These are phyloP conservation scores for Ogataea degrootiae DNA, from an alignment of 805 yeast species.

Conservation along the genomic window DNA sequence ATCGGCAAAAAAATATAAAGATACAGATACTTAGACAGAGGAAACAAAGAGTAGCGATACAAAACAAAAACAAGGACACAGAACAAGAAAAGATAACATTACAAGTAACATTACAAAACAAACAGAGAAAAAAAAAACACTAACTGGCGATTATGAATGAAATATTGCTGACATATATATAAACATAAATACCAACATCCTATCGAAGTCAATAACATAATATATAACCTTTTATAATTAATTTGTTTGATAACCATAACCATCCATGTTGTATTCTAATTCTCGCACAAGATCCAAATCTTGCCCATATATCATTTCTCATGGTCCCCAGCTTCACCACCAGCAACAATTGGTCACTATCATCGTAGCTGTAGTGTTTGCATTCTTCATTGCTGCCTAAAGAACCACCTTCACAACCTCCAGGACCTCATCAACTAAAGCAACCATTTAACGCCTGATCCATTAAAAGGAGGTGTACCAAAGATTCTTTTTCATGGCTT, in stretches of 20 bases:
- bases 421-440: too few relatives aligned
- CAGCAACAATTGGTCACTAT: too few relatives aligned
- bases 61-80: background rate
- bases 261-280: slow-evolving; percentile 63
- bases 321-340: slow-evolving; percentile 37
- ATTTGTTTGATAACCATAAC: slow-evolving; percentile 32
- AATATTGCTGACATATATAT: background rate
- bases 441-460: too few relatives aligned
- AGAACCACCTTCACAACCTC: too few relatives aligned
- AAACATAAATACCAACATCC: background rate
- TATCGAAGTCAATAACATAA: background rate
- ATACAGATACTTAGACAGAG: too few relatives aligned
- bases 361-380: too few relatives aligned
- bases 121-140: background rate
- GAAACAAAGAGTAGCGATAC: too few relatives aligned
- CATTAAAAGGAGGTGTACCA: too few relatives aligned
- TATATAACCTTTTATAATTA: background rate
- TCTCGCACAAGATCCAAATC: slow-evolving; percentile 56
- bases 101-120: background rate
- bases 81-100: background rate
- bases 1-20: too few relatives aligned
- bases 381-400: too few relatives aligned
- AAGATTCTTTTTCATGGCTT: too few relatives aligned
- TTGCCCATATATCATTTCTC: slow-evolving; percentile 36
- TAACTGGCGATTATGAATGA: background rate